Conservation (phyloP, 2,329 filamentous ascomycete genomes). For the Fusarium sp. region DNA sequence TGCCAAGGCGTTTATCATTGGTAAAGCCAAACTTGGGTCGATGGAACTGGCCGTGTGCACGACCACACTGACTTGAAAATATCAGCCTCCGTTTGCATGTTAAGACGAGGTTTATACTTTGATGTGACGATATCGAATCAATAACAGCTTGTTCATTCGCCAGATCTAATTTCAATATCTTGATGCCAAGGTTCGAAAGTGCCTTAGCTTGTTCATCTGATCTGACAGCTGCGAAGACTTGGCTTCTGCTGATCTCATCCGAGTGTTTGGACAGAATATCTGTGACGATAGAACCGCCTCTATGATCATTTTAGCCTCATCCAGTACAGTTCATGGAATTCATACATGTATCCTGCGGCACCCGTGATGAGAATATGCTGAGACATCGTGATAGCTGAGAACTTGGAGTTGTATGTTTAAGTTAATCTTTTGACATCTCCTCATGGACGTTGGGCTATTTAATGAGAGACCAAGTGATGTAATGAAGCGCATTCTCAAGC, state of each 20-base stretch:
- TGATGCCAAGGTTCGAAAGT: background rate
- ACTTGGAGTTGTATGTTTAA: background rate
- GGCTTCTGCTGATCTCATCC: background rate
- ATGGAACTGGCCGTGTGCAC: background rate
- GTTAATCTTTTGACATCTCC: background rate
- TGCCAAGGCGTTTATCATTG: background rate
- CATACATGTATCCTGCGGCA: conserved; percentile 1
- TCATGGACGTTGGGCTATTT: too few species aligned
- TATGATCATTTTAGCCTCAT: background rate
- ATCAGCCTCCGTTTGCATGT: background rate
- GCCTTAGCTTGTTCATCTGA: background rate
- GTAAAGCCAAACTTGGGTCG: background rate
- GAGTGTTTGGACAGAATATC: background rate
- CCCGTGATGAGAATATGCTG: background rate
- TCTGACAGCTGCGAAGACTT: background rate
- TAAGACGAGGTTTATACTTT: background rate
- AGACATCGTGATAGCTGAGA: background rate
- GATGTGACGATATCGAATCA: background rate
- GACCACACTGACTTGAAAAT: background rate
- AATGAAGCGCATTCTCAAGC: background rate
- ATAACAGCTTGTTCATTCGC: background rate
- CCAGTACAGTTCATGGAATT: rapidly evolving
- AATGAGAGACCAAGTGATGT: background rate
- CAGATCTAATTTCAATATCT: background rate
- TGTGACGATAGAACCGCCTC: background rate